Conservation (phyloP, 2,329 filamentous ascomycete genomes). For the Clarireedia hainanense region DNA sequence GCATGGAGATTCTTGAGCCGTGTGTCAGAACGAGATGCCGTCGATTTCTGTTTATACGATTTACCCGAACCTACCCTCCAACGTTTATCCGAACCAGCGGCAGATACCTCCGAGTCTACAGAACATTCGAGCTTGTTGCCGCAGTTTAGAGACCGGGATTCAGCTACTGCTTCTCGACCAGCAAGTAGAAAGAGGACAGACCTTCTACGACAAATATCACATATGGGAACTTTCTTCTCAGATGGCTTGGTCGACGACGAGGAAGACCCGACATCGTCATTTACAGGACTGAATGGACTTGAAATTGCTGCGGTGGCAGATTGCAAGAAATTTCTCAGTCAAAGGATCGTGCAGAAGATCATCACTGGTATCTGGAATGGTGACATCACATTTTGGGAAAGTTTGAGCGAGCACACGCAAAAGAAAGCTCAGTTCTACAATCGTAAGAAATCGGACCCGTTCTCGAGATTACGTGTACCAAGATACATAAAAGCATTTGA, state of each 20-base stretch:
- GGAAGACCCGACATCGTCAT: slow-evolving; percentile 60
- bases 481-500: slow-evolving; percentile 81
- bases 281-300: slow-evolving; percentile 74
- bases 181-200: slow-evolving; percentile 16
- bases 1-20: slow-evolving; percentile 71
- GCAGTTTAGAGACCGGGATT: slow-evolving; percentile 20
- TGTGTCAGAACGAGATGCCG: slow-evolving; percentile 63
- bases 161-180: slow-evolving; percentile 13
- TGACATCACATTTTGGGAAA: slow-evolving; percentile 81
- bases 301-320: slow-evolving; percentile 77
- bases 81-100: not conserved
- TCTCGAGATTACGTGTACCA: slow-evolving; percentile 69
- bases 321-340: slow-evolving; percentile 78
- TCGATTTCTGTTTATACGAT: slow-evolving; percentile 68
- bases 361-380: slow-evolving; percentile 81
- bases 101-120: slow-evolving; percentile 6
- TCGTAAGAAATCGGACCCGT: slow-evolving; percentile 57
- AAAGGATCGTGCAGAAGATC: slow-evolving; percentile 73
- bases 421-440: slow-evolving; percentile 77
- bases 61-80: slow-evolving; percentile 39
- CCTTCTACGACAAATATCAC: slow-evolving; percentile 44
- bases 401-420: slow-evolving; percentile 60
- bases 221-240: slow-evolving; percentile 34
- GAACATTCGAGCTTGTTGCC: slow-evolving; percentile 25
- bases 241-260: slow-evolving; percentile 40